Percentiles rank a stretch among this genome's conserved stretches.
Conservation (phyloP, 805 yeast genomes). For the Candida dajiaensis region DNA sequence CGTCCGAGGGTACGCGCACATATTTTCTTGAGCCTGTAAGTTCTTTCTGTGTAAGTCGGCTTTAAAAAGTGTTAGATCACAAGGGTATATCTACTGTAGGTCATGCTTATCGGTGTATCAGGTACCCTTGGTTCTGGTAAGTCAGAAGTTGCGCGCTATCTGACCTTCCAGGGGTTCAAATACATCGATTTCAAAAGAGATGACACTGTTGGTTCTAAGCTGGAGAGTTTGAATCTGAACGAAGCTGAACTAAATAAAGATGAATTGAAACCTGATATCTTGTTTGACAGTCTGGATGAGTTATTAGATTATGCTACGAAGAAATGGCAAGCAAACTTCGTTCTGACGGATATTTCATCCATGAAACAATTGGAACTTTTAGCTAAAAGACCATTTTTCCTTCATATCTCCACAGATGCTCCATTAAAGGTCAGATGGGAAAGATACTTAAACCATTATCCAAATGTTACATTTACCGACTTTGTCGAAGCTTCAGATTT, state of each 20-base stretch:
- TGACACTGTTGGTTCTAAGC: neutral
- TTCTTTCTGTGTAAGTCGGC: too few species aligned
- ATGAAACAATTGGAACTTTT: constrained; percentile 39
- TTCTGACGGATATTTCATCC: constrained; percentile 44
- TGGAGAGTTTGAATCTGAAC: constrained; percentile 14
- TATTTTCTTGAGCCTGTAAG: too few species aligned
- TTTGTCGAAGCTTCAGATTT: constrained; percentile 37
- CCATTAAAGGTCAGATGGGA: constrained; percentile 45
- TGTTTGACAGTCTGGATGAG: constrained; percentile 36
- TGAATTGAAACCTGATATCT: constrained; percentile 18
- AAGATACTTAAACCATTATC: constrained; percentile 23
- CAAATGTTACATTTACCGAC: constrained; percentile 18
- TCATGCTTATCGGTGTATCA: constrained; percentile 70
- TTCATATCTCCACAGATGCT: constrained; percentile 75
- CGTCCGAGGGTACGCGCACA: neutral
- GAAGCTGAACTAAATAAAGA: constrained; percentile 8
- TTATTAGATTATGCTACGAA: constrained; percentile 57
- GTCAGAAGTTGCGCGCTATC: constrained; percentile 53
- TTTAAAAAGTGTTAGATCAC: too few species aligned
- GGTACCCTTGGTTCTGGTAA: constrained; percentile 68
- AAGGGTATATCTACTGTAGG: too few species aligned
- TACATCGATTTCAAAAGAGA: constrained; percentile 24
- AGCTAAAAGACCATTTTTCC: constrained; percentile 73
- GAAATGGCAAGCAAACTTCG: constrained; percentile 60
- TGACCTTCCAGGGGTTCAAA: constrained; percentile 48